A percentile compares a stretch with the other conserved stretches of the same genome.
These are phyloP conservation scores for Epichloe elymi DNA, from an alignment of 2,329 filamentous ascomycete genomes.

Conservation along the genomic window DNA sequence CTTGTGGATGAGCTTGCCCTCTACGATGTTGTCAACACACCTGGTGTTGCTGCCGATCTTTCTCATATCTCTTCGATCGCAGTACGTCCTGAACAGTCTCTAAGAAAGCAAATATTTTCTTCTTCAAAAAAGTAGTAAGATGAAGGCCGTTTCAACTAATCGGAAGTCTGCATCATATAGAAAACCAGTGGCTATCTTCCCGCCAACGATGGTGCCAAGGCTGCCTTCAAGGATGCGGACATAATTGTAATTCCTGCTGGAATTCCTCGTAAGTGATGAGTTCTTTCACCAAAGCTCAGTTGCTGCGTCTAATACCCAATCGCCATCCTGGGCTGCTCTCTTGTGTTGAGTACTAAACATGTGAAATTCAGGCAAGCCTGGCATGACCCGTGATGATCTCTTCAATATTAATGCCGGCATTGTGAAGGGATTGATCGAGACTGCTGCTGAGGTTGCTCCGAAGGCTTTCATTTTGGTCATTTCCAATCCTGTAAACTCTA, in stretches of 20 bases:
- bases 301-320: not conserved
- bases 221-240: conserved; percentile 83
- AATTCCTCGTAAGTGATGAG: conserved; percentile 67
- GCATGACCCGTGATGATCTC: conserved; percentile 98
- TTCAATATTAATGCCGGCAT: conserved; percentile 99
- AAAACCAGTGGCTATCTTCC: conserved; percentile 83
- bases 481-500: conserved; percentile 99
- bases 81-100: conserved; percentile 28
- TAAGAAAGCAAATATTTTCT: not conserved
- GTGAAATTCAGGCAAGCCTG: conserved; percentile 66
- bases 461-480: conserved; percentile 95
- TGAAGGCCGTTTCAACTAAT: conserved; percentile 2
- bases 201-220: conserved; percentile 70
- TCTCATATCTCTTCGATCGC: conserved; percentile 93
- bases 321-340: not conserved
- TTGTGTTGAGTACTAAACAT: not conserved
- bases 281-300: not conserved
- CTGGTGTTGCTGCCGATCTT: conserved; percentile 88
- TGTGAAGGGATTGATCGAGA: conserved; percentile 84
- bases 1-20: conserved; percentile 85
- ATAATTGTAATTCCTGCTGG: conserved; percentile 95
- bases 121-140: not conserved
- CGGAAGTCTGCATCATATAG: conserved; percentile 28
- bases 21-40: conserved; percentile 99
- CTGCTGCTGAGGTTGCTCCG: conserved; percentile 74